Evolutionary conservation across 2,329 filamentous ascomycete species (phyloP), one percentile per base, ranked within the genome.

Genomic region (Ophiostoma ulmi): DNA sequence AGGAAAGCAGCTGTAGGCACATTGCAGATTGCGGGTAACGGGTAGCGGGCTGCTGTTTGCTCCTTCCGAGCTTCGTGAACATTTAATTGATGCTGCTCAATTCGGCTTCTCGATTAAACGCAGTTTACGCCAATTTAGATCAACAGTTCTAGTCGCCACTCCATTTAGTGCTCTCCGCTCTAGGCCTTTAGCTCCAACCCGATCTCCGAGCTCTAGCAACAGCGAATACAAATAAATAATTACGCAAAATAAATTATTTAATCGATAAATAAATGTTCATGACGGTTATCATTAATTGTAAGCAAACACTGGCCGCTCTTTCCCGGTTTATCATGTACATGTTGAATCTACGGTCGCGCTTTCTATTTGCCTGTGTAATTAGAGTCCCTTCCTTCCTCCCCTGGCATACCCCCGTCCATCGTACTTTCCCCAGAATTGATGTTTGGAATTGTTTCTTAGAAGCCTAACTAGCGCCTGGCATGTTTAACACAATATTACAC

Each of bases 401-500:
- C 63, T 36, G 26, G 36, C 35, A 11, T 22, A 36, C 63, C 35
- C 35, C 63, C 20, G 63, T 39, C 63, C n/a, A 14, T 65, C 36
- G 63, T 39, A 41, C 20, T 65, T 65, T 65, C 63, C 63, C 63
- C 36, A 35, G 61, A 63, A 63, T 63, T 36, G 36, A 13, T 36
- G n/a, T 35, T 26, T 63, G 44, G 2, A 48, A 48, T 44, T 48
- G 44, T 48, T 48, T 48, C 44, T 5, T 6, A 48, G 44, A 17
- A 48, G 44, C 17, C 14, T 48, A 48, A 20, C 44, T 48, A n/a
- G n/a, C n/a, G n/a, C 17, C 22, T 22, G 64, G 36, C 14, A 26
- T 22, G 64, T 31, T 26, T 38, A 44, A n/a, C 36, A 66, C 64
- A 66, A 66, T 41, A 66, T 22, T 38, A 66, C 64, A 67, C 65